phyloP scores from a whole-genome alignment of 2,329 filamentous ascomycete species.

The Nemania abortiva region DNA sequence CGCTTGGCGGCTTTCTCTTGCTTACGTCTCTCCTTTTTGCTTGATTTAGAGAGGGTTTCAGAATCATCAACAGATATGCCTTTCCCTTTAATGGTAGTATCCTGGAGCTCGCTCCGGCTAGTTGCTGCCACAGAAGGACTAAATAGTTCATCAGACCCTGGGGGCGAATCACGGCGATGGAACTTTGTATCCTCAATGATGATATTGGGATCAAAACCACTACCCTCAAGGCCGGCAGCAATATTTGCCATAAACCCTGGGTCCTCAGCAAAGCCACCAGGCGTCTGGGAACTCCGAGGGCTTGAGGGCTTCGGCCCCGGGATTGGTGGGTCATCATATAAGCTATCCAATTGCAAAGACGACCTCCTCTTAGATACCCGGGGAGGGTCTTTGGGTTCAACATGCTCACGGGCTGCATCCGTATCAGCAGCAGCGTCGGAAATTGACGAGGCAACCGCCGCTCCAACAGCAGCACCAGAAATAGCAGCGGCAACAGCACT shows the following conservation, averaged over 20 bases:
- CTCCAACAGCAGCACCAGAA: constrained; percentile 57
- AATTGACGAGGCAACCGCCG: constrained; percentile 48
- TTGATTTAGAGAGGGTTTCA: constrained; percentile 45
- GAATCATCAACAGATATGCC: constrained; percentile 42
- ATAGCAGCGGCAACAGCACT: constrained; percentile 63
- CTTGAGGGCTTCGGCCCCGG: constrained; percentile 69
- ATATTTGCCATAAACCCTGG: constrained; percentile 77
- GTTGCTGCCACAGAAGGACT: constrained; percentile 30
- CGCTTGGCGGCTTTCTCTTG: constrained; percentile 54
- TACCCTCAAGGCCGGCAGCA: constrained; percentile 75
- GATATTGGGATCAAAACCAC: constrained; percentile 77
- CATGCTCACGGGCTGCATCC: constrained; percentile 37
- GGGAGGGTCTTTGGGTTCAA: constrained; percentile 39
- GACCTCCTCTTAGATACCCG: constrained; percentile 49
- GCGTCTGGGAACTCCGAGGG: constrained; percentile 65
- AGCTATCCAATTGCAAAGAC: constrained; percentile 54
- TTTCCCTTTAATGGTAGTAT: constrained; percentile 56
- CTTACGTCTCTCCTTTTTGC: constrained; percentile 54
- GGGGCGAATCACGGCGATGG: constrained; percentile 72
- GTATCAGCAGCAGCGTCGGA: constrained; percentile 35
- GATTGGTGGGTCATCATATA: constrained; percentile 61
- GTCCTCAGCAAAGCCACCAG: constrained; percentile 75
- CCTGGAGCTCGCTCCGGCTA: constrained; percentile 55
- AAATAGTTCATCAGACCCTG: constrained; percentile 68
- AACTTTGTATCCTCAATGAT: constrained; percentile 75